A percentile compares a stretch with the other conserved stretches of the same genome.
Conservation (phyloP, 2,329 filamentous ascomycete species). For the Cryphonectria nitschkei region DNA sequence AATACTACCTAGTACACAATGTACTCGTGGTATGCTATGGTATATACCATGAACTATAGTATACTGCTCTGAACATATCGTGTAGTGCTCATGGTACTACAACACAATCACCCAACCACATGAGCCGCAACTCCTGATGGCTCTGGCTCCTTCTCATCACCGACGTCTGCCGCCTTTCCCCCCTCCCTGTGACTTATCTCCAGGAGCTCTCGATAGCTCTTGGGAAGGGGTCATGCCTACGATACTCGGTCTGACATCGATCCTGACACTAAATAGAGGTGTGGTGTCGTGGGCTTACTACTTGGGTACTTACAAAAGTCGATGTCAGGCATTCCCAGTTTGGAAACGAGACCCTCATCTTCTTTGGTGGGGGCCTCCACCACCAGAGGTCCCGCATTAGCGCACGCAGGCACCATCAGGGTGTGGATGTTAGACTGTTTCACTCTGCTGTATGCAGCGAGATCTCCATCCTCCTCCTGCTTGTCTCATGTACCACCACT, state of each 20-base stretch:
- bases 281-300: not conserved
- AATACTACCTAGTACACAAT: not conserved
- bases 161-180: too few relatives aligned
- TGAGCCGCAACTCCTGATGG: not conserved
- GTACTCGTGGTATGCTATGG: not conserved
- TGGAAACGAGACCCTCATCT: constrained; percentile 6
- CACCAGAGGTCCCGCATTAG: constrained; percentile 4
- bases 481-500: constrained; percentile 20
- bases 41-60: not conserved
- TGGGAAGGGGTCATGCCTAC: not conserved
- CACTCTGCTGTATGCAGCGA: constrained; percentile 12
- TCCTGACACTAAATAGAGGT: not conserved
- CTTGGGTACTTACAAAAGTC: not conserved
- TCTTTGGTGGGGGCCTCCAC: not conserved
- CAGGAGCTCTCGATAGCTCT: not conserved
- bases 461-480: constrained; percentile 13
- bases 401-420: not conserved
- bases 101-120: not conserved
- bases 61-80: not conserved
- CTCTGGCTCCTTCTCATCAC: too few relatives aligned
- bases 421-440: constrained; percentile 10
- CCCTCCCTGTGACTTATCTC: too few relatives aligned
- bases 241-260: not conserved
- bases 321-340: constrained; percentile 17
- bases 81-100: not conserved